Conservation (phyloP, 345 rosid genomes). For the Salix caprea region DNA sequence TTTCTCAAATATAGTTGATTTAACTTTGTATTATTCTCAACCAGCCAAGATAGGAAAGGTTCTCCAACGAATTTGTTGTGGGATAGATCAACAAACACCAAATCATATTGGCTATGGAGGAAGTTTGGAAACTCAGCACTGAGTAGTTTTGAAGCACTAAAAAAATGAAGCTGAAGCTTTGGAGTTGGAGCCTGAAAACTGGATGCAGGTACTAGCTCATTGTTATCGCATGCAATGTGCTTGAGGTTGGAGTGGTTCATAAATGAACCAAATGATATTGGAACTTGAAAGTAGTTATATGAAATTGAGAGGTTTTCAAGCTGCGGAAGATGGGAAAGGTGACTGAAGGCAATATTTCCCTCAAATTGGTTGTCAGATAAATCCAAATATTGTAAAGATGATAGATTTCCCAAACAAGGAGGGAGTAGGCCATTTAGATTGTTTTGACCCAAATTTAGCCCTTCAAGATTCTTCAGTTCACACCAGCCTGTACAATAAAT, state of each 20-base stretch:
- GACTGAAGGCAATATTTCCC: background rate
- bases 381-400: background rate
- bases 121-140: accelerated
- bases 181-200: background rate
- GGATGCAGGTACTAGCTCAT: background rate
- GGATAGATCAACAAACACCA: background rate
- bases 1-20: accelerated
- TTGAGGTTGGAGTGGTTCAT: background rate
- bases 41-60: conserved; percentile 21
- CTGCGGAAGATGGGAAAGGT: background rate
- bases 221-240: accelerated
- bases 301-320: background rate
- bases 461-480: background rate
- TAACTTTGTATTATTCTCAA: conserved; percentile 22
- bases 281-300: background rate
- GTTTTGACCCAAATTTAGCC: accelerated
- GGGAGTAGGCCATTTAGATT: background rate
- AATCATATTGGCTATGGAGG: background rate
- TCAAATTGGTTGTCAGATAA: background rate
- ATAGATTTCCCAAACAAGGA: background rate
- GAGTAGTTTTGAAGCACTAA: background rate
- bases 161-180: background rate
- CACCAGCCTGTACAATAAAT: background rate
- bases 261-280: background rate
- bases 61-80: background rate